phyloP scores from a whole-genome alignment of 306 rosid species.

The Sphenostylis stenocarpa region DNA sequence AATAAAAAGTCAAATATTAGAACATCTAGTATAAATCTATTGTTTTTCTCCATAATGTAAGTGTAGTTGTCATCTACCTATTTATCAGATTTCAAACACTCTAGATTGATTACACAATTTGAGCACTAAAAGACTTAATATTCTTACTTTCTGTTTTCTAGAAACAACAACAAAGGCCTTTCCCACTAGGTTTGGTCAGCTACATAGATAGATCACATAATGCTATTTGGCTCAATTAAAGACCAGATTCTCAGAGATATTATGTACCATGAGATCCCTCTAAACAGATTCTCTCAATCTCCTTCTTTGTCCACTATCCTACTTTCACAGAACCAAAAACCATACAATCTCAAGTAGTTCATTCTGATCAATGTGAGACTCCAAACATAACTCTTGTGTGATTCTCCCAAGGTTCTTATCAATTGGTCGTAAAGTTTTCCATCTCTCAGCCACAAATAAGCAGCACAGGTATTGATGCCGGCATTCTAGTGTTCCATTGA shows the following conservation, averaged over 20 bases:
- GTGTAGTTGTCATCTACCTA: not conserved
- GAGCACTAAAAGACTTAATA: not conserved
- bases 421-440: not conserved
- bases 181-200: no score
- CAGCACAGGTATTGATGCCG: not conserved
- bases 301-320: no score
- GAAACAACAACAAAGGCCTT: no score
- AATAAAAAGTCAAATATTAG: not conserved
- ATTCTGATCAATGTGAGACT: no score
- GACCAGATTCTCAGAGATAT: no score
- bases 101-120: not conserved
- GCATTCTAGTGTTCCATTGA: not conserved
- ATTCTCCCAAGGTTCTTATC: not conserved
- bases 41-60: not conserved
- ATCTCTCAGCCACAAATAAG: not conserved
- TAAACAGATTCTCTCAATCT: no score
- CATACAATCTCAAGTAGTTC: no score
- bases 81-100: not conserved
- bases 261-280: no score
- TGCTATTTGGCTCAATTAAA: no score
- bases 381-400: not conserved
- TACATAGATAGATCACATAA: no score
- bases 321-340: no score
- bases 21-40: no score
- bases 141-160: not conserved